Percentiles rank a stretch among this genome's conserved stretches.
Evolutionary conservation across 192 early-diverging fungal genomes (phyloP).

Genomic region (Coemansia sp.): DNA sequence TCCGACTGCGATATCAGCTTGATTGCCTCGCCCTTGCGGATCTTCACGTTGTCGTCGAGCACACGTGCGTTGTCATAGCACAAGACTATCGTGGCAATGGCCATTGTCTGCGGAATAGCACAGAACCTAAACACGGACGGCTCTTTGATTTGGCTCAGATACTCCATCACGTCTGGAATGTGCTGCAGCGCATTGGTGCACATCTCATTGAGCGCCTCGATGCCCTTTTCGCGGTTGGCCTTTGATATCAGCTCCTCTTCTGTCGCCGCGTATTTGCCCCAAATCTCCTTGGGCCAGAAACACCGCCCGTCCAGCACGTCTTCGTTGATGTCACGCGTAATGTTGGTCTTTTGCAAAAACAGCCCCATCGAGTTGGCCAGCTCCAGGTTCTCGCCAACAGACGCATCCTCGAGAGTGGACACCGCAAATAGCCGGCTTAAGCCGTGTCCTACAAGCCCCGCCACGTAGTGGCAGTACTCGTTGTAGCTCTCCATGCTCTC

Average conservation of each 20-base stretch:
- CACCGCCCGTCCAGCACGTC: conserved; percentile 83
- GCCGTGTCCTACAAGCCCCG: conserved; percentile 92
- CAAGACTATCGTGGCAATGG: conserved; percentile 83
- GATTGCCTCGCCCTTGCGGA: conserved; percentile 83
- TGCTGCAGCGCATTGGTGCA: conserved; percentile 80
- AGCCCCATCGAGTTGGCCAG: conserved; percentile 93
- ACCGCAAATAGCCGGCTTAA: conserved; percentile 87
- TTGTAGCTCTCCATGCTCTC: conserved; percentile 85
- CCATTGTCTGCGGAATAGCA: conserved; percentile 99
- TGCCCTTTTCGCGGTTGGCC: conserved; percentile 64
- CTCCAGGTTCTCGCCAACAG: conserved; percentile 50
- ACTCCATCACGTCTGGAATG: conserved; percentile 84
- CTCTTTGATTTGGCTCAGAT: conserved; percentile 74
- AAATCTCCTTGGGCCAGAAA: conserved; percentile 97
- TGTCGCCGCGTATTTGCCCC: conserved; percentile 75
- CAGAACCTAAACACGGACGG: conserved; percentile 87
- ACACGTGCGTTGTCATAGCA: conserved; percentile 85
- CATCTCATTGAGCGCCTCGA: conserved; percentile 86
- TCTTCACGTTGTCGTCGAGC: conserved; percentile 84
- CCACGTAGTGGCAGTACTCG: conserved; percentile 97
- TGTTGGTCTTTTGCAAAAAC: conserved; percentile 98
- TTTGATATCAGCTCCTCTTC: conserved; percentile 71
- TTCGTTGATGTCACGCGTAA: conserved; percentile 92
- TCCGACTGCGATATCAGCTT: conserved; percentile 63
- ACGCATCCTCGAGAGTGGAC: conserved; percentile 72